These are phyloP conservation scores for Pleurotus sapidus DNA, from an alignment of 768 basidiomycete genomes.

Conservation along the genomic window DNA sequence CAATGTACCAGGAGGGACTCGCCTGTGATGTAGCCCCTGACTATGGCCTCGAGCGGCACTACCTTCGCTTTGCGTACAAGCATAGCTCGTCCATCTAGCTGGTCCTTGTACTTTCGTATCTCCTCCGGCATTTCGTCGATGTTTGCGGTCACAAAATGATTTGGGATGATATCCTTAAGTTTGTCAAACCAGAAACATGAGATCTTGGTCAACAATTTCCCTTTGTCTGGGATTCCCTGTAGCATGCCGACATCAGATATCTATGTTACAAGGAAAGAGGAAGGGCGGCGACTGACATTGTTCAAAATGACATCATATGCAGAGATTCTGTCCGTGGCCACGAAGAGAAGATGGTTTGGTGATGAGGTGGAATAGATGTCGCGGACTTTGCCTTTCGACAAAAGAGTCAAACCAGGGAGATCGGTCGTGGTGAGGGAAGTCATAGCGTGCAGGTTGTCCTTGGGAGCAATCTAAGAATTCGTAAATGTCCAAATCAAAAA, in stretches of 20 bases:
- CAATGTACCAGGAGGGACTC: neutral
- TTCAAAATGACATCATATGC: constrained; percentile 95
- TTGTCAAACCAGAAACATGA: constrained; percentile 96
- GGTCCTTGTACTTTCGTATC: constrained; percentile 67
- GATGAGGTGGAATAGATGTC: constrained; percentile 86
- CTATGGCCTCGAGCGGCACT: constrained; percentile 91
- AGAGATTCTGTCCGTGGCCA: constrained; percentile 94
- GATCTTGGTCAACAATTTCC: constrained; percentile 82
- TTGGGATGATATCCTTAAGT: constrained; percentile 75
- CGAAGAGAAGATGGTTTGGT: constrained; percentile 77
- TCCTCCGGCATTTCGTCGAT: constrained; percentile 82
- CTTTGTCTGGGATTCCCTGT: constrained; percentile 94
- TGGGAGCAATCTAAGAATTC: too few species aligned
- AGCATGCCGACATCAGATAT: constrained; percentile 3
- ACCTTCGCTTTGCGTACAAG: constrained; percentile 88
- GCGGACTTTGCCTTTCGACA: constrained; percentile 94
- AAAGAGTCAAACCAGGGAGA: constrained; percentile 58
- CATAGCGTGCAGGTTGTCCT: constrained; percentile 10
- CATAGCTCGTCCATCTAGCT: constrained; percentile 85
- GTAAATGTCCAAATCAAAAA: too few species aligned
- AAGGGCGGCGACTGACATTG: constrained; percentile 60
- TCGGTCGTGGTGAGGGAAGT: constrained; percentile 50
- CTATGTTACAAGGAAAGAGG: neutral
- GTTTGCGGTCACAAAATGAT: constrained; percentile 82
- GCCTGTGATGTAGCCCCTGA: constrained; percentile 97